Evolutionary conservation across 768 basidiomycete genomes (phyloP).

Genomic region (Cystobasidium ongulense): DNA sequence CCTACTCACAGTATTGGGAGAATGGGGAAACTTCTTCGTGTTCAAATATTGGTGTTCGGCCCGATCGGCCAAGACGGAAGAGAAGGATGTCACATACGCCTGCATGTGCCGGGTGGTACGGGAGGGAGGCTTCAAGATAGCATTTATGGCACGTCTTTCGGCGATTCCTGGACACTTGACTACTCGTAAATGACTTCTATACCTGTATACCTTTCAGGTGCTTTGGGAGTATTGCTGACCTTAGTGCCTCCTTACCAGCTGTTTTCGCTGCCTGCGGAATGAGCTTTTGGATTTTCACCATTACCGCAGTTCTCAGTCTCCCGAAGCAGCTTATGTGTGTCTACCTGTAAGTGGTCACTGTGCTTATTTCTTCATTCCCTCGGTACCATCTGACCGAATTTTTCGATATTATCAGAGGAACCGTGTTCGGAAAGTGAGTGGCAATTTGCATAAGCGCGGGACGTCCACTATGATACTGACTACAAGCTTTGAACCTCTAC

Average conservation of each 20-base stretch:
- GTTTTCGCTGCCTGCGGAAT: slow-evolving; percentile 85
- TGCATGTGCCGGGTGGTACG: slow-evolving; percentile 58
- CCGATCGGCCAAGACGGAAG: slow-evolving; percentile 61
- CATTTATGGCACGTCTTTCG: slow-evolving; percentile 64
- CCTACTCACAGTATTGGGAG: background rate
- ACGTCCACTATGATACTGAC: background rate
- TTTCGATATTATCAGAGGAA: background rate
- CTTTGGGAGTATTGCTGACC: background rate
- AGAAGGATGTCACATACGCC: slow-evolving; percentile 50
- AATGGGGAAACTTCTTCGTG: slow-evolving; percentile 46
- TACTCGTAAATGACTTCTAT: slow-evolving; percentile 65
- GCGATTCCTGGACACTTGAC: slow-evolving; percentile 86
- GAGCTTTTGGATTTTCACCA: slow-evolving; percentile 63
- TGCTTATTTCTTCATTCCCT: too few species aligned
- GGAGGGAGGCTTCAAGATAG: slow-evolving; percentile 80
- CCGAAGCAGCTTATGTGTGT: slow-evolving; percentile 89
- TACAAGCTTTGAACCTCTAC: background rate
- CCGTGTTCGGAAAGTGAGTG: slow-evolving; percentile 28
- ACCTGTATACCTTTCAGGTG: background rate
- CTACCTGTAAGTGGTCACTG: slow-evolving; percentile 48
- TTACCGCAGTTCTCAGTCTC: slow-evolving; percentile 72
- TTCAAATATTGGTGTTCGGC: slow-evolving; percentile 71
- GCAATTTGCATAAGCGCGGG: background rate
- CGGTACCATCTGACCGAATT: background rate
- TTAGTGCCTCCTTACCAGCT: slow-evolving; percentile 54